Evolutionary conservation across 2,329 filamentous ascomycete genomes (phyloP), one percentile per base, ranked within the genome.

Genomic region (Scytalidium sp.): DNA sequence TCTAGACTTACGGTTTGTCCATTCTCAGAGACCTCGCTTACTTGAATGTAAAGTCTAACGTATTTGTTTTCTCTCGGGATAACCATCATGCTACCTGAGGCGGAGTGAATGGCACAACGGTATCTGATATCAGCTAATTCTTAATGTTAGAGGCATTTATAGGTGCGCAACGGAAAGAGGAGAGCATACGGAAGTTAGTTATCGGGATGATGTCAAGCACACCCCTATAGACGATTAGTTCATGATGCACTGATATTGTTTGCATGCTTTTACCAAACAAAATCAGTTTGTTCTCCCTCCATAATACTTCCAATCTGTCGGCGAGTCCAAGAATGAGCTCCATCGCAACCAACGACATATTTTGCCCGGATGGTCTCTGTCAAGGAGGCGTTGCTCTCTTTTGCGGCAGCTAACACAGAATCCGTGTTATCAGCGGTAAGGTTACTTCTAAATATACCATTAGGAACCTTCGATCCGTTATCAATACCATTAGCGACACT

Each of bases 21-120:
- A n/a, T n/a, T n/a, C n/a, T n/a, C n/a, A n/a, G n/a, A n/a, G n/a
- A 58, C 75, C 58, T 53, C 67, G 0, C 65, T 79, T 17, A 88
- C 71, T 62, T 88, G 83, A 44, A 88, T 85, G 51, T 86, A 87
- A 2, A 86, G 62, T 4, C 84, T 74, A 1, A 85, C 81, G 3
- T 87, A 69, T 50, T 78, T 81, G 32, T 80, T 77, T 60, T 86
- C 83, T 13, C 83, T 72, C 0, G 83, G 83, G n/a, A 86, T 85
- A 2, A 85, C 74, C 80, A 87, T 83, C 19, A 87, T 65, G 46
- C 73, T 82, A 1, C 84, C 83, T 6, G 73, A 66, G 15, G 72
- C 77, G 4, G 76, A 79, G 57, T 84, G 80, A 42, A 85, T 79
- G 4, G 79, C 75, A 70, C 59, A 71, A 75, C 10, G 83, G 74